A percentile compares a stretch with the other conserved stretches of the same genome.
Conservation (phyloP, 2,329 filamentous ascomycete species). For the Trichoderma atroviride region DNA sequence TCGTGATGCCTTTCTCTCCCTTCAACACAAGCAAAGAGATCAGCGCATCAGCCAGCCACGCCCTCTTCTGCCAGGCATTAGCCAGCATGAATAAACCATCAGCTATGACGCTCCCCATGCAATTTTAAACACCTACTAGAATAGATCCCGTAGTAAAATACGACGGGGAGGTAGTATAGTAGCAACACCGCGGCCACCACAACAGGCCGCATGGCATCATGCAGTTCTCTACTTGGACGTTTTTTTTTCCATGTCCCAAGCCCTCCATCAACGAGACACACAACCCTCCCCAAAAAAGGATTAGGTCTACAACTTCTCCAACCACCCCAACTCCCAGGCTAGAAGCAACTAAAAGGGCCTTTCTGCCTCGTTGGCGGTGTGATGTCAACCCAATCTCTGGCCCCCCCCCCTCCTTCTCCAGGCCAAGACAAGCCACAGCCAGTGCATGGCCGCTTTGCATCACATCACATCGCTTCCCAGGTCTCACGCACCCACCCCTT, state of each 20-base stretch:
- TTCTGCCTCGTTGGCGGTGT: slow-evolving; percentile 15
- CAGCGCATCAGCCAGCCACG: slow-evolving; percentile 6
- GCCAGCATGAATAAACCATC: neutral
- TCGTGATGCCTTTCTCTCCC: slow-evolving; percentile 14
- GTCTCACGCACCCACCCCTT: slow-evolving; percentile 21
- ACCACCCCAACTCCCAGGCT: slow-evolving; percentile 9
- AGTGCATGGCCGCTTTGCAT: slow-evolving; percentile 13
- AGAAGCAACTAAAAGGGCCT: neutral
- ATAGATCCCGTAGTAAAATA: neutral
- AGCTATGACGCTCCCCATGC: neutral
- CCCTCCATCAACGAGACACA: slow-evolving; percentile 2
- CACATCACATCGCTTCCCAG: slow-evolving; percentile 20
- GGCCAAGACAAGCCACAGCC: slow-evolving; percentile 8
- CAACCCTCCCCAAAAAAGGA: neutral
- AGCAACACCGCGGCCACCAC: neutral
- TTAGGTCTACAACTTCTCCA: neutral
- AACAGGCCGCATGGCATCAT: neutral
- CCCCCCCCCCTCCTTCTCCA: neutral
- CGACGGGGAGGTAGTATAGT: neutral
- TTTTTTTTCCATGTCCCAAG: neutral
- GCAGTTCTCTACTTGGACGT: neutral
- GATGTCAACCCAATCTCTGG: slow-evolving; percentile 22
- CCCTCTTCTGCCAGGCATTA: neutral
- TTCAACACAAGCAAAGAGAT: neutral
- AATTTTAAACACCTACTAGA: neutral